Evolutionary conservation across 805 yeast species (phyloP).

Genomic region (Hanseniaspora clermontiae): DNA sequence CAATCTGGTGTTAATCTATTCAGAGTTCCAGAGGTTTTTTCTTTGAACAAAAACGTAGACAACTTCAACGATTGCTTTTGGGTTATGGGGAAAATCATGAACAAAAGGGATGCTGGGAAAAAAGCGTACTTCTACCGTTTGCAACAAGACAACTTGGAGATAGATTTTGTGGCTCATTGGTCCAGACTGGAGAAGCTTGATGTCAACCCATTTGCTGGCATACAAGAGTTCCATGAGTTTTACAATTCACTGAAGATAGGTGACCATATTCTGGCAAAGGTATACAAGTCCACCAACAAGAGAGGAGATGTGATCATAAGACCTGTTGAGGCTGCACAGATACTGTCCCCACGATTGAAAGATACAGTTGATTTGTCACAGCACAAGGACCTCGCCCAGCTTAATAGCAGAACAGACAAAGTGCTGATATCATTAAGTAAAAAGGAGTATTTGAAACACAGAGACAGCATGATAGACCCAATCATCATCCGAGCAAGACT

Average conservation of each 20-base stretch:
- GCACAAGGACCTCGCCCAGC: background rate
- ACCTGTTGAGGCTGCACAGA: background rate
- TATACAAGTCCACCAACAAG: slow-evolving; percentile 2
- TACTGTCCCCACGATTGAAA: slow-evolving; percentile 6
- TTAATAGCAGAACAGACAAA: background rate
- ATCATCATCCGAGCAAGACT: slow-evolving; percentile 26
- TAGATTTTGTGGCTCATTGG: slow-evolving; percentile 12
- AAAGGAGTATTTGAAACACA: slow-evolving; percentile 3
- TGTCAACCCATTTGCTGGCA: background rate
- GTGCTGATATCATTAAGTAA: background rate
- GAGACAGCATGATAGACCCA: background rate
- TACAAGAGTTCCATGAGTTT: slow-evolving; percentile 1
- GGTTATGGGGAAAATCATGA: slow-evolving; percentile 22
- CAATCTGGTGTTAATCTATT: background rate
- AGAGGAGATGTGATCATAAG: background rate
- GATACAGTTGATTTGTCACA: background rate
- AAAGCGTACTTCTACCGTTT: slow-evolving; percentile 27
- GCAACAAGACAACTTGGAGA: slow-evolving; percentile 10
- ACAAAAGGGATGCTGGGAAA: slow-evolving; percentile 25
- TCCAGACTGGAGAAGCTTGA: background rate
- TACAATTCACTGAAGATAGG: slow-evolving; percentile 6
- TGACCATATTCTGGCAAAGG: background rate
- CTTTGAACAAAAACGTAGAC: background rate
- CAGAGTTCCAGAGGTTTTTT: background rate
- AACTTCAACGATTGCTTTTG: background rate